phyloP scores from a whole-genome alignment of 2,329 filamentous ascomycete genomes.

The Keithomyces neogunnii region DNA sequence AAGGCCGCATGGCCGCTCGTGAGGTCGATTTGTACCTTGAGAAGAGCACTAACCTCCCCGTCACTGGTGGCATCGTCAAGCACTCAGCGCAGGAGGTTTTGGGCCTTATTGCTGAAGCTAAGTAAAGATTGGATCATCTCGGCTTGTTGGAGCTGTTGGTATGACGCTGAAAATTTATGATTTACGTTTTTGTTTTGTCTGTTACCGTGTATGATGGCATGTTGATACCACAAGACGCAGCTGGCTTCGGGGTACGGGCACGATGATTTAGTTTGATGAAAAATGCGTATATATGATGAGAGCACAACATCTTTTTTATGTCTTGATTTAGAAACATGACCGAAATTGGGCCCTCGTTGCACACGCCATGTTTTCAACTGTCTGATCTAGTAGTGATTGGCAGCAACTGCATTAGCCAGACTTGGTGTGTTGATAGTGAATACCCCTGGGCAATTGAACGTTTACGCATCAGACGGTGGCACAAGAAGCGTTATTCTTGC shows the following conservation, averaged over 20 bases:
- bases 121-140: conserved; percentile 3
- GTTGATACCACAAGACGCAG: conserved; percentile 9
- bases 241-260: not conserved
- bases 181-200: not conserved
- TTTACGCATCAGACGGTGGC: no score
- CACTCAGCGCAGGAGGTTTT: conserved; percentile 67
- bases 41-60: conserved; percentile 69
- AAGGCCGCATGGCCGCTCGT: conserved; percentile 84
- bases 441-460: no score
- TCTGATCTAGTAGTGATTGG: no score
- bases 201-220: conserved; percentile 2
- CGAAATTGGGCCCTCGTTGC: no score
- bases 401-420: no score
- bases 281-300: not conserved
- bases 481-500: no score
- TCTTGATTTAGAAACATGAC: not conserved
- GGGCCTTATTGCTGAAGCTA: conserved; percentile 14
- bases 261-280: not conserved
- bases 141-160: not conserved
- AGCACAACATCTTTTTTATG: not conserved
- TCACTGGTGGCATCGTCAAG: conserved; percentile 90
- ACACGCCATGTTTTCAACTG: no score
- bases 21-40: conserved; percentile 87
- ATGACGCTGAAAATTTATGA: not conserved
- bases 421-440: no score